Percentiles rank a stretch among this genome's conserved stretches.
Conservation (phyloP, 495 filamentous ascomycete species). For the Aspergillus bertholletiae region DNA sequence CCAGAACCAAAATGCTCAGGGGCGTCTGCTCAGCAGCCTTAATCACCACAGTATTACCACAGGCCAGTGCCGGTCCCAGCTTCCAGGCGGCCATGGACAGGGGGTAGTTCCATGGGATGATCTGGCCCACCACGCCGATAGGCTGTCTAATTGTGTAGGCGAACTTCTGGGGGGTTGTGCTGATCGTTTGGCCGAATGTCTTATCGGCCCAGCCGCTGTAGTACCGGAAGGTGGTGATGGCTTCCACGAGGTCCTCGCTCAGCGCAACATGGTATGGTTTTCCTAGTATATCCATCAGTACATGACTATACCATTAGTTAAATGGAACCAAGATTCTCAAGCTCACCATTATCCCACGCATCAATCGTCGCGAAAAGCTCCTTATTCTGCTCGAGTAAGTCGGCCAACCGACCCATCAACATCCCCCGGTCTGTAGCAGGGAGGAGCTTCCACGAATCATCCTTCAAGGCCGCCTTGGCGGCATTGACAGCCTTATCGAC, state of each 20-base stretch:
- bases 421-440: constrained; percentile 69
- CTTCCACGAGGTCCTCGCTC: constrained; percentile 70
- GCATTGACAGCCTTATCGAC: constrained; percentile 81
- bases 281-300: constrained; percentile 19
- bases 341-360: constrained; percentile 81
- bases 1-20: constrained; percentile 75
- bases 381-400: constrained; percentile 64
- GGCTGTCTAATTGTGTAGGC: constrained; percentile 89
- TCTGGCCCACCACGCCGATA: constrained; percentile 85
- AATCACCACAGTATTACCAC: constrained; percentile 82
- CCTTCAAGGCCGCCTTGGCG: constrained; percentile 74
- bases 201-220: constrained; percentile 94
- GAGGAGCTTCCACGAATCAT: constrained; percentile 75
- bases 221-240: constrained; percentile 68
- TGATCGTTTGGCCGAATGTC: constrained; percentile 84
- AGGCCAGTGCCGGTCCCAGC: constrained; percentile 79
- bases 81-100: constrained; percentile 91
- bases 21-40: constrained; percentile 94
- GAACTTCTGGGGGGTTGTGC: constrained; percentile 72
- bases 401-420: constrained; percentile 70
- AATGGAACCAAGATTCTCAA: background rate
- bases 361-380: constrained; percentile 85
- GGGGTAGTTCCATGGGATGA: constrained; percentile 93
- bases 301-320: background rate
- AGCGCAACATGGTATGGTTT: constrained; percentile 75